Percentiles rank a stretch among this genome's conserved stretches.
phyloP scores from a whole-genome alignment of 805 yeast genomes.

The Lipomyces mesembrius region DNA sequence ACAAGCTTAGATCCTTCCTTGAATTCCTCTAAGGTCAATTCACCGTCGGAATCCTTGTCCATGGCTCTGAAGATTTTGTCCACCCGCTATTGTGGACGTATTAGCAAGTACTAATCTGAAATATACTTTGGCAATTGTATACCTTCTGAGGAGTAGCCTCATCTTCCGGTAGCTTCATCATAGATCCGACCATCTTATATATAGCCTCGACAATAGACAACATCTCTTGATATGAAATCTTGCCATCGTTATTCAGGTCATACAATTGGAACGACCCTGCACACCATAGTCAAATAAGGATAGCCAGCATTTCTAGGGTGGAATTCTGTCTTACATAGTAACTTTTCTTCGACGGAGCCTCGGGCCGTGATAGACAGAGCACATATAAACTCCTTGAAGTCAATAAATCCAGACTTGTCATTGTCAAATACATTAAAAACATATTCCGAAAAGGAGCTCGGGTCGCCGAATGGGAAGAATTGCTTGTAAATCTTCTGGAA shows the following conservation, averaged over 20 bases:
- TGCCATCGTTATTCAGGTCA: slow-evolving; percentile 81
- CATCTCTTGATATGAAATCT: slow-evolving; percentile 76
- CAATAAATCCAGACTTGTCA: slow-evolving; percentile 78
- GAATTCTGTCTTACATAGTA: slow-evolving; percentile 41
- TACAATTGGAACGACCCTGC: slow-evolving; percentile 87
- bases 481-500: slow-evolving; percentile 92
- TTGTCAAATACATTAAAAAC: slow-evolving; percentile 88
- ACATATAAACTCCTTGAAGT: slow-evolving; percentile 88
- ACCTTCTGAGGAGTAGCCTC: slow-evolving; percentile 85
- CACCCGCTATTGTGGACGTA: slow-evolving; percentile 53
- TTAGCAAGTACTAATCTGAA: background rate
- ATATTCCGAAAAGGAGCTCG: slow-evolving; percentile 84
- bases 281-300: background rate
- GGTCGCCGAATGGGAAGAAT: slow-evolving; percentile 98
- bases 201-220: slow-evolving; percentile 77
- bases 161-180: slow-evolving; percentile 86
- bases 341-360: slow-evolving; percentile 74
- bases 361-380: slow-evolving; percentile 86
- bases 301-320: background rate
- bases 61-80: slow-evolving; percentile 75
- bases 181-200: slow-evolving; percentile 93
- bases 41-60: slow-evolving; percentile 72
- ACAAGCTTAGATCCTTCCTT: slow-evolving; percentile 74
- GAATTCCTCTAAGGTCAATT: slow-evolving; percentile 82
- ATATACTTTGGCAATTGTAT: background rate